phyloP scores from a whole-genome alignment of 495 filamentous ascomycete genomes.

The Glonium stellatum region DNA sequence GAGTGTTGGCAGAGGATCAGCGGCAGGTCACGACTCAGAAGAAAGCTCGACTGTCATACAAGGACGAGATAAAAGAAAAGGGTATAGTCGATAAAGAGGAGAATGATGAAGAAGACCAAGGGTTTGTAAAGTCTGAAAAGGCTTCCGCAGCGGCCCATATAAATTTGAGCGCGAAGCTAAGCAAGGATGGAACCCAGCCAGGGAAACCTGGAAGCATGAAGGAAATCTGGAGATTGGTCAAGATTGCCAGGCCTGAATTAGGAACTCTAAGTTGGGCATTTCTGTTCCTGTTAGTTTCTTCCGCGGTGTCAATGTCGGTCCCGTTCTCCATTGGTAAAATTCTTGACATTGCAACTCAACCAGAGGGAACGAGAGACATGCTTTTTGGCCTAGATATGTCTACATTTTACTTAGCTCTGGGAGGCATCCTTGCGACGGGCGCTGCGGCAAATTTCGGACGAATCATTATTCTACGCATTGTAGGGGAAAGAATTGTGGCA shows the following conservation, averaged over 20 bases:
- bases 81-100: conserved; percentile 32
- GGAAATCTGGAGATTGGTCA: conserved; percentile 82
- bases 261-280: conserved; percentile 75
- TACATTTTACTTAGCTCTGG: conserved; percentile 74
- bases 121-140: conserved; percentile 65
- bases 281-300: conserved; percentile 76
- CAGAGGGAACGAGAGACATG: conserved; percentile 41
- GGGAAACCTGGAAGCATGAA: conserved; percentile 54
- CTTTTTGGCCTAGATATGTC: conserved; percentile 67
- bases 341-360: conserved; percentile 73
- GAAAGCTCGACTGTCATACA: conserved; percentile 21
- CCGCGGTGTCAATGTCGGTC: conserved; percentile 84
- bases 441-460: conserved; percentile 88
- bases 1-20: conserved; percentile 10
- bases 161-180: conserved; percentile 78
- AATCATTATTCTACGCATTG: conserved; percentile 88
- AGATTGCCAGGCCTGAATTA: conserved; percentile 78
- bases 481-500: conserved; percentile 89
- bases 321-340: conserved; percentile 95
- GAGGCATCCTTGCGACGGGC: conserved; percentile 56
- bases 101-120: conserved; percentile 46
- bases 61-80: conserved; percentile 28
- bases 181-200: conserved; percentile 63
- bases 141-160: conserved; percentile 82
- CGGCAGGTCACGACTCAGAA: conserved; percentile 7